phyloP scores from a whole-genome alignment of 1,284 basidiomycete genomes.

The Rhodotorula sp. region DNA sequence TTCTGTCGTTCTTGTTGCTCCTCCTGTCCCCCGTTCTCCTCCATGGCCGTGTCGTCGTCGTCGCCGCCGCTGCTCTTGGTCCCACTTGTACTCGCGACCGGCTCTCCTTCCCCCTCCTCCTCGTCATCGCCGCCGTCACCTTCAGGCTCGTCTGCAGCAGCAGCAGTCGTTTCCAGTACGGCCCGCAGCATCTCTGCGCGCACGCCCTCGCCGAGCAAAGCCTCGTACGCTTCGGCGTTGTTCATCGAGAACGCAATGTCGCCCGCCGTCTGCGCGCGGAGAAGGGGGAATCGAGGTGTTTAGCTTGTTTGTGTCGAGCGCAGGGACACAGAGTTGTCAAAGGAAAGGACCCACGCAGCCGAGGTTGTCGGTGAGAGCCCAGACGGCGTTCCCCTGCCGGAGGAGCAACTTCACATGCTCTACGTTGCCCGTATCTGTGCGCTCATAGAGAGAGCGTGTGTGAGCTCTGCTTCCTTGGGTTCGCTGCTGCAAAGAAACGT shows the following conservation, averaged over 20 bases:
- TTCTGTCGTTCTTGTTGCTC: conserved; percentile 41
- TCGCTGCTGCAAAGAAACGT: not conserved
- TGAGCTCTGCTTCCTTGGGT: not conserved
- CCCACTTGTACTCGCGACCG: not conserved
- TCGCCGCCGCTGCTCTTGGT: conserved; percentile 22
- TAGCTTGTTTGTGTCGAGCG: not conserved
- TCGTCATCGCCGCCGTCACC: not conserved
- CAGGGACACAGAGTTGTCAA: not conserved
- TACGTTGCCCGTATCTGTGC: conserved; percentile 33
- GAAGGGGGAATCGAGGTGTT: not conserved
- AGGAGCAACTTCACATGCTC: conserved; percentile 66
- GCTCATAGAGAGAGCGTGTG: too few species aligned
- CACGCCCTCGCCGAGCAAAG: conserved; percentile 82
- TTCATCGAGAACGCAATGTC: conserved; percentile 86
- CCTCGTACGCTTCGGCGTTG: conserved; percentile 66
- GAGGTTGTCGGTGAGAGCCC: conserved; percentile 65
- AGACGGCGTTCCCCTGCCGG: conserved; percentile 73
- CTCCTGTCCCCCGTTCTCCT: not conserved
- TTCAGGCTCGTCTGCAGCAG: conserved; percentile 8
- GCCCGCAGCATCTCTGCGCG: conserved; percentile 58
- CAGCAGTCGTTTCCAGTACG: conserved; percentile 21
- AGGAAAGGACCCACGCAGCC: conserved; percentile 34
- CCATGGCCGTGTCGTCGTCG: conserved; percentile 14
- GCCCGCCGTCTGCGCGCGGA: conserved; percentile 66
- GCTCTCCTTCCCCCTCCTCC: not conserved